Evolutionary conservation across 495 filamentous ascomycete genomes (phyloP).

Genomic region (Trypethelium eluteriae): DNA sequence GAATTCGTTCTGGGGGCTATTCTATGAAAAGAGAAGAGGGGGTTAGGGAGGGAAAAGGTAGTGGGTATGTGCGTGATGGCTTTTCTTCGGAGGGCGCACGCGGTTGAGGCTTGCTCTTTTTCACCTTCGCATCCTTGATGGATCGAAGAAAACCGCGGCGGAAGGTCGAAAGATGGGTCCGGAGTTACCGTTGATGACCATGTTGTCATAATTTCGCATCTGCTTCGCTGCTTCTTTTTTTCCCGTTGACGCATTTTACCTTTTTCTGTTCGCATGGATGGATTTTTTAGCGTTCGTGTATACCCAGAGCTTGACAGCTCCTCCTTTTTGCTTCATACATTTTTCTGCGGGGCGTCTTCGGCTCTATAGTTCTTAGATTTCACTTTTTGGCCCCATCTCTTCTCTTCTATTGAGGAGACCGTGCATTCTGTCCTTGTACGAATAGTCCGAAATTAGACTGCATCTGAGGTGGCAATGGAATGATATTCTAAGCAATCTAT

Average conservation of each 20-base stretch:
- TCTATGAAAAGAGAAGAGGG: no score
- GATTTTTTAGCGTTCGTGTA: constrained; percentile 7
- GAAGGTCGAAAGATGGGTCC: no score
- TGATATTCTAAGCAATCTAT: background rate
- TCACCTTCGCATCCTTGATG: no score
- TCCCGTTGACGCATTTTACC: background rate
- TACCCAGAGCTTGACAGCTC: background rate
- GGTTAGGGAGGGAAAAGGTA: no score
- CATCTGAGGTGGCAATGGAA: background rate
- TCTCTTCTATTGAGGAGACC: background rate
- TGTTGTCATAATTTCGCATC: no score
- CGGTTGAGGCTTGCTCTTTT: no score
- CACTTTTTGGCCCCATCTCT: no score
- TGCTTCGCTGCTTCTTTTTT: background rate
- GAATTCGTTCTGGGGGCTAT: no score
- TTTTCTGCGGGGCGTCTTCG: background rate
- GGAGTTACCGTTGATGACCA: no score
- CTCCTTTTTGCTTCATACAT: background rate
- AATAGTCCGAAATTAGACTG: background rate
- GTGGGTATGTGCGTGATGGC: no score
- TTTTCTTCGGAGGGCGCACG: no score
- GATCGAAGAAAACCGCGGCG: no score
- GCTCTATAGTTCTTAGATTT: background rate
- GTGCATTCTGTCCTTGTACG: background rate
- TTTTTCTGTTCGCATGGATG: background rate